phyloP scores from a whole-genome alignment of 2,329 filamentous ascomycete species.

The Stagonosporopsis vannaccii region DNA sequence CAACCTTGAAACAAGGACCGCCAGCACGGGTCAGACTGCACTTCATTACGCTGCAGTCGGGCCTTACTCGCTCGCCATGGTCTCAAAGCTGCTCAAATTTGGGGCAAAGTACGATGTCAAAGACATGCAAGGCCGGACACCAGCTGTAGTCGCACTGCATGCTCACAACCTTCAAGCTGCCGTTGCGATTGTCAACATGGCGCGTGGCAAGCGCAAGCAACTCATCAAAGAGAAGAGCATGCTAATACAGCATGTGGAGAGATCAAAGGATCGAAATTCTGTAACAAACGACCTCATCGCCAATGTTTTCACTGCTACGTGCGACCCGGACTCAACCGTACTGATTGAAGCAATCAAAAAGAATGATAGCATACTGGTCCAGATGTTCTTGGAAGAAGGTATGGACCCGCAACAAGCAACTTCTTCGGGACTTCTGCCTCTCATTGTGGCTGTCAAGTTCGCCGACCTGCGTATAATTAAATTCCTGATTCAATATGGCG shows the following conservation, averaged over 20 bases:
- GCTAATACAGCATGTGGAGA: constrained; percentile 41
- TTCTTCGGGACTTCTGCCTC: constrained; percentile 31
- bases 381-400: constrained; percentile 42
- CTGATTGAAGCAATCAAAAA: constrained; percentile 44
- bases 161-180: constrained; percentile 39
- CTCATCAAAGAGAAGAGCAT: constrained; percentile 43
- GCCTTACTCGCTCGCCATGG: constrained; percentile 29
- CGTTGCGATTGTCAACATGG: constrained; percentile 42
- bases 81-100: constrained; percentile 34
- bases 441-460: constrained; percentile 40
- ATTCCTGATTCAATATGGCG: constrained; percentile 37
- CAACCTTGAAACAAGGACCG: constrained; percentile 32
- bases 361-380: constrained; percentile 35
- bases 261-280: constrained; percentile 35
- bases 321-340: constrained; percentile 43
- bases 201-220: constrained; percentile 34
- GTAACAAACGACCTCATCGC: constrained; percentile 44
- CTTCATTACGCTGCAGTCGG: constrained; percentile 44
- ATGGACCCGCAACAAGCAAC: constrained; percentile 39
- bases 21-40: constrained; percentile 36
- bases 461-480: constrained; percentile 35
- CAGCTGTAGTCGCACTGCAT: constrained; percentile 39
- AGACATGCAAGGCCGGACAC: constrained; percentile 29
- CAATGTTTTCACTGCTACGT: constrained; percentile 43
- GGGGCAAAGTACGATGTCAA: constrained; percentile 38